phyloP scores from a whole-genome alignment of 148 eudicot species.

The Rhododendron ovatum region DNA sequence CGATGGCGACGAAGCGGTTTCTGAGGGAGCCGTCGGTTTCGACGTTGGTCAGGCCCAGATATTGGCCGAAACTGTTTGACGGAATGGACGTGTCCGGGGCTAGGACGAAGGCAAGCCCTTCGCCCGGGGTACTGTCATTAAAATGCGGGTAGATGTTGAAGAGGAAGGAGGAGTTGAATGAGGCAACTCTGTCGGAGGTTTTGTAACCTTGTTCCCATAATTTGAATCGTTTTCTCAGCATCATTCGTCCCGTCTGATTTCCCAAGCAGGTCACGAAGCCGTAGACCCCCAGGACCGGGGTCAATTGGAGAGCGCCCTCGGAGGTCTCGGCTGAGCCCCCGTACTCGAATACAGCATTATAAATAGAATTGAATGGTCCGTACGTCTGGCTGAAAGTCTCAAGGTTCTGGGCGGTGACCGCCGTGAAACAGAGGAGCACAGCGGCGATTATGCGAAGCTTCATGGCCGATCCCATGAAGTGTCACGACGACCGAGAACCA shows the following conservation, averaged over 20 bases:
- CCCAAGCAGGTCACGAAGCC: too few relatives aligned
- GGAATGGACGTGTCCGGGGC: slow-evolving; percentile 41
- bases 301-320: too few relatives aligned
- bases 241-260: slow-evolving; percentile 35
- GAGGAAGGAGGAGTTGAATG: slow-evolving; percentile 57
- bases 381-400: not conserved
- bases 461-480: too few relatives aligned
- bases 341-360: too few relatives aligned
- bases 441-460: not conserved
- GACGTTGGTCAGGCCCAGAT: slow-evolving; percentile 57
- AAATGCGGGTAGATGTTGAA: slow-evolving; percentile 16
- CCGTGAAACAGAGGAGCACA: slow-evolving; percentile 1
- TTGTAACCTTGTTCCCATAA: slow-evolving; percentile 31
- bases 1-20: slow-evolving; percentile 61
- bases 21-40: slow-evolving; percentile 27
- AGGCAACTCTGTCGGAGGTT: slow-evolving; percentile 29
- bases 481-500: not conserved
- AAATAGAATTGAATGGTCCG: slow-evolving; percentile 15
- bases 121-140: slow-evolving; percentile 16
- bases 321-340: too few relatives aligned
- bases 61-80: slow-evolving; percentile 40
- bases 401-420: slow-evolving; percentile 4
- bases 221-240: slow-evolving; percentile 22
- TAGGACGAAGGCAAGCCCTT: slow-evolving; percentile 62
- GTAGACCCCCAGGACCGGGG: too few relatives aligned